phyloP scores from a whole-genome alignment of 345 rosid genomes.

The Punica granatum region DNA sequence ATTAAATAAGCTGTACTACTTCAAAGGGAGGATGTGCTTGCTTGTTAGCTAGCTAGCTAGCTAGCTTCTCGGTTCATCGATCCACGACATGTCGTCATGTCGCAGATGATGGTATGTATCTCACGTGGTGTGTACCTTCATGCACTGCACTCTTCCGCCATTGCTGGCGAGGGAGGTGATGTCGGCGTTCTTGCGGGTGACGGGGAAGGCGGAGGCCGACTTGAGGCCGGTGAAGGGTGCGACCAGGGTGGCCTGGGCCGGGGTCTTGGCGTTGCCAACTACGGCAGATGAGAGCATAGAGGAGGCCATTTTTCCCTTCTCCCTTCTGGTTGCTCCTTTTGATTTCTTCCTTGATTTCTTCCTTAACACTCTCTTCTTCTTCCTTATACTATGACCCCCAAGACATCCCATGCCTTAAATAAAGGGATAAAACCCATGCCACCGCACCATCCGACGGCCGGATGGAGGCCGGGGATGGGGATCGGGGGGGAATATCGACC shows the following conservation, averaged over 20 bases:
- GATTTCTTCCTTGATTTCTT: no score
- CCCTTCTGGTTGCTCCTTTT: not conserved
- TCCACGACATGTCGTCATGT: no score
- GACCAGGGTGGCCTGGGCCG: slow-evolving; percentile 22
- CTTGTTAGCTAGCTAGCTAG: no score
- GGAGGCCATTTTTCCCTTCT: slow-evolving; percentile 22
- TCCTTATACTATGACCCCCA: no score
- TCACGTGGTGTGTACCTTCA: slow-evolving; percentile 14
- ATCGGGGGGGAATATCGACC: no score
- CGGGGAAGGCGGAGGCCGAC: slow-evolving; percentile 21
- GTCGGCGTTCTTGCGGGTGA: slow-evolving; percentile 18
- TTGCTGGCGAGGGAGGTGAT: slow-evolving; percentile 29
- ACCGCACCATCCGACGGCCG: not conserved
- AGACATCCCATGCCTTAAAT: not conserved
- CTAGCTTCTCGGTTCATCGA: no score
- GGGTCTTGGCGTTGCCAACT: slow-evolving; percentile 16
- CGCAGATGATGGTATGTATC: no score
- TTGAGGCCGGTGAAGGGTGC: slow-evolving; percentile 33
- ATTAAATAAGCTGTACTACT: no score
- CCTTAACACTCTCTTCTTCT: no score
- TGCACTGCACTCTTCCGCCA: slow-evolving; percentile 27
- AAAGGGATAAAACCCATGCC: not conserved
- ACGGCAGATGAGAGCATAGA: slow-evolving; percentile 22
- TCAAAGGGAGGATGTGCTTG: no score
- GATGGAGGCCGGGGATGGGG: not conserved